Base-by-base conservation (phyloP, 106 monocot genomes). In the Dioscorea alata region DNA sequence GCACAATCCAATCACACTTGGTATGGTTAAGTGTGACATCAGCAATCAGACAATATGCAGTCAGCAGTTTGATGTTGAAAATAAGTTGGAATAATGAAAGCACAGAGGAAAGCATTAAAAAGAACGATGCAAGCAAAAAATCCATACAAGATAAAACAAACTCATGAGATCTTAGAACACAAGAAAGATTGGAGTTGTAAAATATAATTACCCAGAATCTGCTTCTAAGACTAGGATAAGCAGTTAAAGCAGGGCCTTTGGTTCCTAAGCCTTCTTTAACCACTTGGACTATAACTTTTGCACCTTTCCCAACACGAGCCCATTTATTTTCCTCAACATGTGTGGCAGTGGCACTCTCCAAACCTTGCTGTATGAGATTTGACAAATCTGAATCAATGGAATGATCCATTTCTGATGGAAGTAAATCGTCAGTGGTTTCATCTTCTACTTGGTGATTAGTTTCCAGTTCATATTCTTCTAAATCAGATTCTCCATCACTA, bases 281-380 rank as follows among this genome's bases (percentile, higher is more conserved):
- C 62, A 96, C 96, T 77, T 96, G 96, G 80, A 92, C 92, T 76
- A 92, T 80, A 19, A 96, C 71, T 83, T 92, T 92, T 53, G 92
- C 92, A 17, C 92, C 96, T 87, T 92, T 83, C 31, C 81, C 81
- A 65, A 96, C 80, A 78, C 83, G 76, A 65, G 69, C 50, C 96
- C 96, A 92, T 64, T 92, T 91, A 60, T 86, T 80, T 71, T 68
- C 72, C 61, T 69, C 63, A 21, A 48, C 51, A 56, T 48, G 49
- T 23, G 24, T 69, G 59, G 66, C 70, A 34, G 17, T 64, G 25
- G 17, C 42, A 48, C 78, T 59, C 20, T 48, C 71, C 64, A 71
- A 20, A 64, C 67, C 71, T 64, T 73, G 71, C 22, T 69, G 73
- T 48, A 69, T 66, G 21, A 70, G 24, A 12, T 50, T 60, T 75